Base-by-base conservation (phyloP, 2,329 filamentous ascomycete genomes). In the Penicillium sp. region DNA sequence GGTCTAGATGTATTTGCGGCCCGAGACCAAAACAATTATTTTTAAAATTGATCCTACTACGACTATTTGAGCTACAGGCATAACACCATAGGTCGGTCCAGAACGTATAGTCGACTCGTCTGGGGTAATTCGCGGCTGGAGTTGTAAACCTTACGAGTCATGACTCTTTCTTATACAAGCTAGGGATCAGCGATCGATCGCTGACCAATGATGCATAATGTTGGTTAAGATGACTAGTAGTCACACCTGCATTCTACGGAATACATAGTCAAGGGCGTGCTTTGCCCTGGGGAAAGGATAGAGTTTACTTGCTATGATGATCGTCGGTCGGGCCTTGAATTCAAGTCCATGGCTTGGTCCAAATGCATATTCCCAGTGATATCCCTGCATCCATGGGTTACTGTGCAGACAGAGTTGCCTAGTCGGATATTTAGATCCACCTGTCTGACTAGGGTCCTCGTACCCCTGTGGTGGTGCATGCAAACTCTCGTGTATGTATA, bases 91-190 rank as follows among this genome's bases (percentile, higher is more conserved):
- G 35, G 10, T 5, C 5, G 35, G 26, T 44, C 37, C 37, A 52
- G 37, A 41, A 29, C 29, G 1, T 27, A 19, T 41, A 16, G 47
- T 49, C 33, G 8, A 33, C n/a, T 41, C 41, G 29, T 54, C 57
- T 45, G 50, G 54, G 54, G 51, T 54, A 48, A 44, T 37, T 22
- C n/a, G 48, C 43, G 57, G 54, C 47, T 55, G 47, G 48, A 51
- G 29, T 33, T 2, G 16, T 26, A 13, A 48, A 52, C n/a, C 47
- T 54, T 56, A 3, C 51, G 51, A 57, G 54, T 59, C 57, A 56
- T 52, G 43, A 21, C 27, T 49, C n/a, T 24, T 35, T 21, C 27
- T 37, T 24, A 9, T 39, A 29, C 37, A 19, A 11, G 19, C 39
- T 22, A 41, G 19, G 19, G n/a, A 21, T 19, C 26, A 26, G 26